Evolutionary conservation across 2,329 filamentous ascomycete species (phyloP).

Genomic region (Fusarium miscanthi): DNA sequence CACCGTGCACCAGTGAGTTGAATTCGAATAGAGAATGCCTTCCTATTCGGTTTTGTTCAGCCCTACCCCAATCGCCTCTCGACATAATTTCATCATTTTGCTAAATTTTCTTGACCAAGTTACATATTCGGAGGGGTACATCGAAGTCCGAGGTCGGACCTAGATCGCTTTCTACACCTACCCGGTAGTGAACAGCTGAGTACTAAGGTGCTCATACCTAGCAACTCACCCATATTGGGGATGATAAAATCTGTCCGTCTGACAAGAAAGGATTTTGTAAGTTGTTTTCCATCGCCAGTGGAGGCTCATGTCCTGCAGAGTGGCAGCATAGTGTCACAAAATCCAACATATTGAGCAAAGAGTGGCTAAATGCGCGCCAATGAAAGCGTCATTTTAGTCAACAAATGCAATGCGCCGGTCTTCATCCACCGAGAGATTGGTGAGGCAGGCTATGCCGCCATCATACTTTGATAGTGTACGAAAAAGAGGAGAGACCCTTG

Average conservation of each 20-base stretch:
- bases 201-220: conserved; percentile 7
- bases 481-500: neutral
- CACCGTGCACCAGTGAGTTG: conserved; percentile 4
- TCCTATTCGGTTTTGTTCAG: conserved; percentile 37
- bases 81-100: conserved; percentile 22
- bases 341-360: conserved; percentile 23
- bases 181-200: conserved; percentile 1
- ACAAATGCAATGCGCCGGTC: conserved; percentile 32
- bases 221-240: conserved; percentile 12
- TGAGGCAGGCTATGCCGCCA: conserved; percentile 29
- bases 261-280: conserved; percentile 12
- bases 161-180: conserved; percentile 22
- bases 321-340: conserved; percentile 16
- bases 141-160: conserved; percentile 45
- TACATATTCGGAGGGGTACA: conserved; percentile 31
- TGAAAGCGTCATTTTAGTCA: conserved; percentile 39
- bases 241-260: neutral
- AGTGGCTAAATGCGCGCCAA: conserved; percentile 45
- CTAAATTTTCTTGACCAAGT: conserved; percentile 18
- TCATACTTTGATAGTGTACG: neutral
- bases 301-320: conserved; percentile 15
- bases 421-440: conserved; percentile 32
- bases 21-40: conserved; percentile 20
- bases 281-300: conserved; percentile 1
- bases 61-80: conserved; percentile 35